phyloP scores from a whole-genome alignment of 2,329 filamentous ascomycete genomes.

The Paraconiothyrium brasiliense region DNA sequence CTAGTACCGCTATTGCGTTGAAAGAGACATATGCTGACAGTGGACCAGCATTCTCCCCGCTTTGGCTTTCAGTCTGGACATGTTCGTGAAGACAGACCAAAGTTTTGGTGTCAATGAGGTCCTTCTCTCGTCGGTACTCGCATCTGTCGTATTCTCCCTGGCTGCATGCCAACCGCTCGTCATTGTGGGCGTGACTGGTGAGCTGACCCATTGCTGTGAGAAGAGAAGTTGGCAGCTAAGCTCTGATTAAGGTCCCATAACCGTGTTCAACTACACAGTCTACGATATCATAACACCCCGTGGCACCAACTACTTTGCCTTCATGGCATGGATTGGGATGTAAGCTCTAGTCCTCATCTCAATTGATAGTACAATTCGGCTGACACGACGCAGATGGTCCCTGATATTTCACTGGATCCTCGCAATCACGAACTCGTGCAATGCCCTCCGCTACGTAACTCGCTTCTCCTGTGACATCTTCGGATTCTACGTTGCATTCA shows the following conservation, averaged over 20 bases:
- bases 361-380: background rate
- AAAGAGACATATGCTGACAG: constrained; percentile 5
- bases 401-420: constrained; percentile 85
- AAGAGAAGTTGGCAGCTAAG: background rate
- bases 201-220: background rate
- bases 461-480: constrained; percentile 94
- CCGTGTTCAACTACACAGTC: constrained; percentile 93
- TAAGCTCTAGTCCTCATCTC: constrained; percentile 48
- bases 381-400: constrained; percentile 71
- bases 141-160: constrained; percentile 80
- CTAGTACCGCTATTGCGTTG: background rate
- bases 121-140: constrained; percentile 83
- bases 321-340: constrained; percentile 92
- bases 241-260: constrained; percentile 73
- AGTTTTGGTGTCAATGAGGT: constrained; percentile 93
- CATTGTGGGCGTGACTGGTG: constrained; percentile 87
- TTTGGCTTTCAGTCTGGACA: constrained; percentile 88
- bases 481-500: constrained; percentile 91
- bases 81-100: constrained; percentile 87
- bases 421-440: constrained; percentile 86
- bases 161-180: constrained; percentile 85
- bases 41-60: constrained; percentile 79
- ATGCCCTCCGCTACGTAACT: constrained; percentile 87
- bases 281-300: constrained; percentile 85
- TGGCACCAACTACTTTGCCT: constrained; percentile 83